Conservation (phyloP, 768 basidiomycete genomes). For the Russula sp. region DNA sequence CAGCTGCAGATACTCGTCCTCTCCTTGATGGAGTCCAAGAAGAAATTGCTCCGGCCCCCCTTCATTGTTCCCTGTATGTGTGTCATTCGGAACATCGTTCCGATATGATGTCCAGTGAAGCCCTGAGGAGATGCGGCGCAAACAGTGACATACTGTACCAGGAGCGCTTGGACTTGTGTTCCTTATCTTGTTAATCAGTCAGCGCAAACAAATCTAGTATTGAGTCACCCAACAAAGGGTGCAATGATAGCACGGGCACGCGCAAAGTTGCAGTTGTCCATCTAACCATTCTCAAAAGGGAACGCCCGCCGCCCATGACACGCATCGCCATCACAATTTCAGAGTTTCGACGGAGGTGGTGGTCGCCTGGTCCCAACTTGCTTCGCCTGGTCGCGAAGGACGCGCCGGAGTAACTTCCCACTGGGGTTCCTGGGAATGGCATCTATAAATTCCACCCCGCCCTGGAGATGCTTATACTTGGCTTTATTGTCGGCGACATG, state of each 20-base stretch:
- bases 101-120: neutral
- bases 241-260: too few species aligned
- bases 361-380: slow-evolving; percentile 15
- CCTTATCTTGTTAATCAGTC: too few species aligned
- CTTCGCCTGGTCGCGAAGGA: slow-evolving; percentile 27
- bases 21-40: too few species aligned
- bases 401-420: slow-evolving; percentile 29
- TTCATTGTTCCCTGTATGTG: neutral
- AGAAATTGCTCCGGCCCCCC: neutral
- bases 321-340: neutral
- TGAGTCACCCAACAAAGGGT: too few species aligned
- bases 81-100: neutral
- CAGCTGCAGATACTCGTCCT: too few species aligned
- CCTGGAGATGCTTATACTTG: slow-evolving; percentile 33
- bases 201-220: too few species aligned
- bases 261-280: neutral
- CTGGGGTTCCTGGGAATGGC: slow-evolving; percentile 31
- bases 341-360: neutral
- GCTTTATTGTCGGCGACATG: slow-evolving; percentile 29
- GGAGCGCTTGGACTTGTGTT: neutral
- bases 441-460: slow-evolving; percentile 34
- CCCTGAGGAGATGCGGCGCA: neutral
- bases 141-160: neutral
- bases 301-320: neutral
- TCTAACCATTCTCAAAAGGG: neutral